Conservation (phyloP, 495 filamentous ascomycete genomes). For the Daldinia caldariorum region DNA sequence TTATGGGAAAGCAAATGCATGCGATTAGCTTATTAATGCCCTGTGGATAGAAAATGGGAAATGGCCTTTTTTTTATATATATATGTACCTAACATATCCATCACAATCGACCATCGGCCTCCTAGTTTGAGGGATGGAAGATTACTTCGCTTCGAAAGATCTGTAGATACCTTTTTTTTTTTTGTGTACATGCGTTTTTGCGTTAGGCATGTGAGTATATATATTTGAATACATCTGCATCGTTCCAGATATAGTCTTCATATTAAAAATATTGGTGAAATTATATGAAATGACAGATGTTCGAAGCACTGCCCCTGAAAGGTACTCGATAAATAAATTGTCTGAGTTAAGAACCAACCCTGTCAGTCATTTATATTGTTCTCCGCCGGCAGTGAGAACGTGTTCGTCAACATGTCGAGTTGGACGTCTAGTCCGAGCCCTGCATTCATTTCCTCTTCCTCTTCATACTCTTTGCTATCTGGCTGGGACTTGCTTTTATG, state of each 20-base stretch:
- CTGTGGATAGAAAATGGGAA: conserved; percentile 2
- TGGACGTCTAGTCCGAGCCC: conserved; percentile 12
- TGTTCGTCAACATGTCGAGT: conserved; percentile 27
- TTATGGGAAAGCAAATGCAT: background rate
- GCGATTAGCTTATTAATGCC: conserved; percentile 4
- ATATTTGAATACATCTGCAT: conserved; percentile 17
- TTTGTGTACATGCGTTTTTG: conserved; percentile 28
- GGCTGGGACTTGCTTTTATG: no score
- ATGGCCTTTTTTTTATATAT: background rate
- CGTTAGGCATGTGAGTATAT: conserved; percentile 23
- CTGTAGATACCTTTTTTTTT: conserved; percentile 29
- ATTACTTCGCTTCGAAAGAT: conserved; percentile 1
- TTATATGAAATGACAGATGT: background rate
- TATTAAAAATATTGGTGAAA: background rate
- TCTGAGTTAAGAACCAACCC: background rate
- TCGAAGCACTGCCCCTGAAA: background rate
- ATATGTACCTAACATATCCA: background rate
- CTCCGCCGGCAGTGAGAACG: background rate
- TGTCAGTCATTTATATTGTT: background rate
- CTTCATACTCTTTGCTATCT: background rate
- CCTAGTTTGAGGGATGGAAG: conserved; percentile 12
- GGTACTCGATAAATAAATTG: no score
- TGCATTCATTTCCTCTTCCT: conserved; percentile 18
- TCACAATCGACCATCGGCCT: background rate
- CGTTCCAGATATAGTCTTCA: background rate